These are phyloP conservation scores for Rachicladosporium sp. DNA, from an alignment of 2,329 filamentous ascomycete genomes.

Conservation along the genomic window DNA sequence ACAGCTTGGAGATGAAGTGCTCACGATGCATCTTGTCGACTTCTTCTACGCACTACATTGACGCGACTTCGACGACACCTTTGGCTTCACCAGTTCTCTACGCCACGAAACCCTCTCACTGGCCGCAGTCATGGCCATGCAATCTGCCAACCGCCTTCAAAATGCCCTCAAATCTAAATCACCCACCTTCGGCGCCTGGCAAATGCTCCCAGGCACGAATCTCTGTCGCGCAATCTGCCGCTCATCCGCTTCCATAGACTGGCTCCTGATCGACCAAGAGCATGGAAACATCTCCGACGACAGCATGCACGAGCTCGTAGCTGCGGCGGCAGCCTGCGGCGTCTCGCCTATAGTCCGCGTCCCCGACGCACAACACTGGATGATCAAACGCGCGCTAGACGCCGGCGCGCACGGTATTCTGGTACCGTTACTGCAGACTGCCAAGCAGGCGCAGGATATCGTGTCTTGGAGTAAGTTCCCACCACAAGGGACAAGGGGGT, in stretches of 20 bases:
- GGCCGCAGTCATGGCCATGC: conserved; percentile 28
- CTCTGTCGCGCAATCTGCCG: conserved; percentile 41
- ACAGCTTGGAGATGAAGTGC: no score
- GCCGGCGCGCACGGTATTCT: conserved; percentile 48
- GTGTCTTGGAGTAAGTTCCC: conserved; percentile 45
- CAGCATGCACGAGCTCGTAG: conserved; percentile 44
- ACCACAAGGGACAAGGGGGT: conserved; percentile 41
- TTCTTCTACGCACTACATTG: no score
- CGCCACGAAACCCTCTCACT: background rate
- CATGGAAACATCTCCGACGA: conserved; percentile 44
- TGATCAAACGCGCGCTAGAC: conserved; percentile 50
- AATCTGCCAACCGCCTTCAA: conserved; percentile 42
- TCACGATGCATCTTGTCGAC: no score
- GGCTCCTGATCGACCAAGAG: conserved; percentile 36
- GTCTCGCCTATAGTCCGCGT: conserved; percentile 35
- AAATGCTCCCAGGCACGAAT: conserved; percentile 43
- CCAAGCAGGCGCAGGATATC: conserved; percentile 40
- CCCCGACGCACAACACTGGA: conserved; percentile 47
- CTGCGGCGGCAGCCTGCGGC: conserved; percentile 33
- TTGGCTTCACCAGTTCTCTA: background rate
- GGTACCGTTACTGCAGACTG: conserved; percentile 29
- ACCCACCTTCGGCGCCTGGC: conserved; percentile 44
- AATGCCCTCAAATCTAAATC: conserved; percentile 38
- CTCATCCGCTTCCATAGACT: conserved; percentile 39
- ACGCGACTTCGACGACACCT: background rate